A percentile compares a stretch with the other conserved stretches of the same genome.
phyloP scores from a whole-genome alignment of 805 yeast genomes.

The Myxozyma sirexii region DNA sequence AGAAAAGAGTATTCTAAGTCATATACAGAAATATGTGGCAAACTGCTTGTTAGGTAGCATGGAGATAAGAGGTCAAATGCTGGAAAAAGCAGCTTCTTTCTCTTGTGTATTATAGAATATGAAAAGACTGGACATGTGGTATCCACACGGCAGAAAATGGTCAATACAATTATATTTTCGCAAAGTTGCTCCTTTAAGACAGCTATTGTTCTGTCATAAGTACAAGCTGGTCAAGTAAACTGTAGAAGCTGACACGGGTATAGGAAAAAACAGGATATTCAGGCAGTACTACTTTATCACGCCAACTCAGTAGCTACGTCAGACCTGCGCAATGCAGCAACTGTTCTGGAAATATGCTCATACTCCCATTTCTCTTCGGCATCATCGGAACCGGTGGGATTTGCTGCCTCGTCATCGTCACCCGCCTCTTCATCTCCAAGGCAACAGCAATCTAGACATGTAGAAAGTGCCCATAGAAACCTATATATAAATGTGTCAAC shows the following conservation, averaged over 20 bases:
- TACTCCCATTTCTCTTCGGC: slow-evolving; percentile 4
- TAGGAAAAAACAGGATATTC: too few relatives aligned
- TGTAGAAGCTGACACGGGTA: too few relatives aligned
- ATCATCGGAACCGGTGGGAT: background rate
- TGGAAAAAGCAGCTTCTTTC: background rate
- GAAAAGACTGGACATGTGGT: background rate
- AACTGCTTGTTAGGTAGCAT: too few relatives aligned
- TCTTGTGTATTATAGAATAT: slow-evolving; percentile 8
- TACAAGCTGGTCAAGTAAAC: too few relatives aligned
- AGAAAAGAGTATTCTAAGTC: too few relatives aligned
- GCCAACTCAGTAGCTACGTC: background rate
- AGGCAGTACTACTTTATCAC: background rate
- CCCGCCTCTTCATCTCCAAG: slow-evolving; percentile 1
- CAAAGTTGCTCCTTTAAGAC: background rate
- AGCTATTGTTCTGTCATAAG: too few relatives aligned
- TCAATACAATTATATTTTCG: background rate
- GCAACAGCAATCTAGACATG: slow-evolving; percentile 11
- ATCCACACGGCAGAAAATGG: background rate
- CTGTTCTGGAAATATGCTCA: background rate
- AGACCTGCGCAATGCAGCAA: background rate
- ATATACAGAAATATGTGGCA: too few relatives aligned
- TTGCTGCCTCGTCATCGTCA: background rate
- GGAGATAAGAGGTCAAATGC: too few relatives aligned
- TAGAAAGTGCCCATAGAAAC: slow-evolving; percentile 16
- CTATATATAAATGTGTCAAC: too few relatives aligned